Conservation (phyloP, 2,329 filamentous ascomycete species). For the Beauveria australis region DNA sequence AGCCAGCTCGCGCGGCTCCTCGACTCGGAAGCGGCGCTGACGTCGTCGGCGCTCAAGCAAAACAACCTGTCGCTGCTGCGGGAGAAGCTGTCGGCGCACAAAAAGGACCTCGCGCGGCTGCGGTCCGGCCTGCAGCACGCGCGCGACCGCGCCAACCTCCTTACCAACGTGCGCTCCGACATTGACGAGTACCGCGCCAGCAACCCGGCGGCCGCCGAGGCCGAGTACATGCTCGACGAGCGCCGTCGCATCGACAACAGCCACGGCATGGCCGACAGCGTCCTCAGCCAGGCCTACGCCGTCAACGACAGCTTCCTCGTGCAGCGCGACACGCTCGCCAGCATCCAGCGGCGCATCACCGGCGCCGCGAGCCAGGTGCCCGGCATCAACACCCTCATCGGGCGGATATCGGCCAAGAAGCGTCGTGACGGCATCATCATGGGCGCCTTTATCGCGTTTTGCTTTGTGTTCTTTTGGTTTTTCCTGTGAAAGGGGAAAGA, state of each 20-base stretch:
- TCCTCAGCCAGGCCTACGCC: slow-evolving; percentile 91
- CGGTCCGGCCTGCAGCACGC: slow-evolving; percentile 65
- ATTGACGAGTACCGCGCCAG: slow-evolving; percentile 80
- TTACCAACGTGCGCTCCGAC: slow-evolving; percentile 84
- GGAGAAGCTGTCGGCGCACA: slow-evolving; percentile 82
- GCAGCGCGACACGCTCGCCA: slow-evolving; percentile 80
- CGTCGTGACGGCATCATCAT: slow-evolving; percentile 91
- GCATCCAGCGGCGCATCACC: slow-evolving; percentile 85
- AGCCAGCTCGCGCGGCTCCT: slow-evolving; percentile 78
- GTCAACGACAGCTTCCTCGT: slow-evolving; percentile 85
- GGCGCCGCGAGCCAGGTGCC: slow-evolving; percentile 85
- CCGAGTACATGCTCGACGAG: slow-evolving; percentile 96
- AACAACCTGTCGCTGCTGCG: slow-evolving; percentile 89
- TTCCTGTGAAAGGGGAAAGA: slow-evolving; percentile 32
- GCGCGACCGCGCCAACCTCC: slow-evolving; percentile 80
- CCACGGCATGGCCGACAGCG: slow-evolving; percentile 79
- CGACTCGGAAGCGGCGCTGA: slow-evolving; percentile 81
- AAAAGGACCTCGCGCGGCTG: slow-evolving; percentile 70
- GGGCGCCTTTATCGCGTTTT: slow-evolving; percentile 83
- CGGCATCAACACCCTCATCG: slow-evolving; percentile 85
- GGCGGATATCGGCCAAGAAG: slow-evolving; percentile 89
- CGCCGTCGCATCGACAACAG: slow-evolving; percentile 78
- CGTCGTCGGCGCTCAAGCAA: slow-evolving; percentile 89
- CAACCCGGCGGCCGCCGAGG: slow-evolving; percentile 77
- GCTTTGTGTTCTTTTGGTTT: slow-evolving; percentile 80